Percentiles rank a stretch among this genome's conserved stretches.
These are phyloP conservation scores for Tieghemostelium lacteum DNA, from an alignment of 78 protist genomes.

Conservation along the genomic window DNA sequence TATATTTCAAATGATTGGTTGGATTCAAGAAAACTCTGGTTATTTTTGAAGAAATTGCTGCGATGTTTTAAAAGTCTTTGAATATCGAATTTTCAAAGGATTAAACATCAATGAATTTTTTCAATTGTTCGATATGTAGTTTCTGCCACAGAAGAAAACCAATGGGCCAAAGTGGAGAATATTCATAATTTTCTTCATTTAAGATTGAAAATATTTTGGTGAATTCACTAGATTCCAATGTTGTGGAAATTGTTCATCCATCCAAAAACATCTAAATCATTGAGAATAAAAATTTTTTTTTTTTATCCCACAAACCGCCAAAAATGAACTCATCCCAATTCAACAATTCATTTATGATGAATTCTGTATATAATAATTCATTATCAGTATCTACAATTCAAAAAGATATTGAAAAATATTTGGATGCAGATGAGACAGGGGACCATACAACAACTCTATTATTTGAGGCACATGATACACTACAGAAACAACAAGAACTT, in stretches of 20 bases:
- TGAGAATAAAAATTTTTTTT: not conserved
- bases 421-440: conserved; percentile 2
- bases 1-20: conserved; percentile 27
- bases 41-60: not conserved
- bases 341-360: not conserved
- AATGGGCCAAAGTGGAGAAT: too few relatives aligned
- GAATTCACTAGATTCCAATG: too few relatives aligned
- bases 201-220: too few relatives aligned
- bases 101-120: too few relatives aligned
- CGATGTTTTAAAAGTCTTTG: too few relatives aligned
- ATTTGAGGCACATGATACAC: not conserved
- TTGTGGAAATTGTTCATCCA: not conserved
- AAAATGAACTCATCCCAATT: too few relatives aligned
- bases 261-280: not conserved
- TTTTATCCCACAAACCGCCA: too few relatives aligned
- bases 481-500: not conserved
- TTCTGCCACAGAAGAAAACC: too few relatives aligned
- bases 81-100: too few relatives aligned
- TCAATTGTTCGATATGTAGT: too few relatives aligned
- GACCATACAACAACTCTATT: not conserved
- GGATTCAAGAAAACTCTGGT: conserved; percentile 24
- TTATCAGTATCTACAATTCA: not conserved
- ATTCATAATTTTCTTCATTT: too few relatives aligned
- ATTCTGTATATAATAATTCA: not conserved
- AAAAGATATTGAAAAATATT: conserved; percentile 22